A percentile compares a stretch with the other conserved stretches of the same genome.
Evolutionary conservation across 1,284 basidiomycete species (phyloP).

Genomic region (Coriolopsis trogii): DNA sequence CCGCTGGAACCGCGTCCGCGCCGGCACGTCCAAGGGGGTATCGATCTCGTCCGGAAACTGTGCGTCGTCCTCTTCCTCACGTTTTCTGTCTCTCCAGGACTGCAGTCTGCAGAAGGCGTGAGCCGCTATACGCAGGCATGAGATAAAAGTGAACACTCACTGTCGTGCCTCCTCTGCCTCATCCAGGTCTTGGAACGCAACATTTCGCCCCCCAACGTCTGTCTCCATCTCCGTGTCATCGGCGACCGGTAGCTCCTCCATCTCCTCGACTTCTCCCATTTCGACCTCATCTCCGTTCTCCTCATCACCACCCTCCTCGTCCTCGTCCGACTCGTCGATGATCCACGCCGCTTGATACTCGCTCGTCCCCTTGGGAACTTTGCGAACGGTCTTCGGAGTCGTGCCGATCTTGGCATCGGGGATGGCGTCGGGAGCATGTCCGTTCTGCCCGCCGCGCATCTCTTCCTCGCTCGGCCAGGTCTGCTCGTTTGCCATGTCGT

Average conservation of each 20-base stretch:
- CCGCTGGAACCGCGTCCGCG: constrained; percentile 87
- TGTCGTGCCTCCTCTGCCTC: constrained; percentile 83
- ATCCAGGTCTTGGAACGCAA: constrained; percentile 77
- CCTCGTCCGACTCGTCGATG: constrained; percentile 80
- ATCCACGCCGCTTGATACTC: constrained; percentile 96
- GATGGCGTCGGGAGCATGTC: constrained; percentile 42
- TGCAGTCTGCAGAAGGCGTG: constrained; percentile 51
- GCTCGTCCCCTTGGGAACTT: constrained; percentile 88
- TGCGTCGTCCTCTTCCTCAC: constrained; percentile 78
- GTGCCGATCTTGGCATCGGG: constrained; percentile 69
- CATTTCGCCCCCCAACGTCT: constrained; percentile 56
- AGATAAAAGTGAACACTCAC: constrained; percentile 47
- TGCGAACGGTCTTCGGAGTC: constrained; percentile 74
- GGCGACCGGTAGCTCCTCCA: constrained; percentile 59
- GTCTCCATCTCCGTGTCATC: constrained; percentile 65
- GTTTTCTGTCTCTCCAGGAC: constrained; percentile 67
- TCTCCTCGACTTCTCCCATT: constrained; percentile 60
- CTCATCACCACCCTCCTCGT: constrained; percentile 49
- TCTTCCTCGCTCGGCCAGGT: constrained; percentile 99
- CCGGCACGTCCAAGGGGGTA: constrained; percentile 88
- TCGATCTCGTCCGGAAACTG: constrained; percentile 98
- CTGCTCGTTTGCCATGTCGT: constrained; percentile 92
- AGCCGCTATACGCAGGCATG: background rate
- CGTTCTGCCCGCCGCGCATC: constrained; percentile 55
- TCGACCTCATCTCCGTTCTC: constrained; percentile 48